Base-by-base conservation (phyloP, 305 asterid genomes). In the Solanum hybrid region DNA sequence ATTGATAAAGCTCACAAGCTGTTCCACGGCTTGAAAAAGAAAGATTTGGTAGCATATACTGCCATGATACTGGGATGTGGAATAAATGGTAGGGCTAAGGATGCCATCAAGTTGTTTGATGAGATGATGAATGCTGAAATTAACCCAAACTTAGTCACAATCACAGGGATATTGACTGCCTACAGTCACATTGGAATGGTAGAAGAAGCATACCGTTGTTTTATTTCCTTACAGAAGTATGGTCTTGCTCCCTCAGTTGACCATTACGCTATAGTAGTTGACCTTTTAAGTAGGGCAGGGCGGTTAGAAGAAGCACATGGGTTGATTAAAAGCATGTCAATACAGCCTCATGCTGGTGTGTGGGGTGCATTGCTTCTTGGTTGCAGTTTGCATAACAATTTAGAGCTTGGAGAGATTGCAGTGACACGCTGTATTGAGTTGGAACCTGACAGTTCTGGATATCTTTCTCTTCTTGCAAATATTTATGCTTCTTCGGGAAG, bases 291-390 rank as follows among this genome's bases (percentile, higher is more conserved):
- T 24, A 92, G 94, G 92, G 96, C 95, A 1, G 98, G 99, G 37
- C 89, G 94, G 87, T 87, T 97, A 79, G 93, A 94, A 37, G 98
- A 94, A 87, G 99, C 98, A 3, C 92, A 94, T 24, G 92, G 89
- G 91, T 86, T 97, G 93, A 95, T 96, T 76, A 94, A 93, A 91
- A 89, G 90, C 91, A 97, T 97, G 98, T 93, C 94, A 9, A 91
- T 88, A 91, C 85, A 79, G 94, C 95, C 99, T 85, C 97, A 96
- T 92, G 96, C 96, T 72, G 98, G 97, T 13, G 98, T 95, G 15
- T 96, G 99, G 99, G 99, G 99, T 31, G 99, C 98, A 9, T 93
- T 96, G 93, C 98, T 96, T 90, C 96, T 93, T 29, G 98, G 93
- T 84, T 97, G 99, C 91, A 97, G 97, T 92, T 90, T 95, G 92